Conservation (phyloP, 2,329 filamentous ascomycete species). For the Penicillium sp. region DNA sequence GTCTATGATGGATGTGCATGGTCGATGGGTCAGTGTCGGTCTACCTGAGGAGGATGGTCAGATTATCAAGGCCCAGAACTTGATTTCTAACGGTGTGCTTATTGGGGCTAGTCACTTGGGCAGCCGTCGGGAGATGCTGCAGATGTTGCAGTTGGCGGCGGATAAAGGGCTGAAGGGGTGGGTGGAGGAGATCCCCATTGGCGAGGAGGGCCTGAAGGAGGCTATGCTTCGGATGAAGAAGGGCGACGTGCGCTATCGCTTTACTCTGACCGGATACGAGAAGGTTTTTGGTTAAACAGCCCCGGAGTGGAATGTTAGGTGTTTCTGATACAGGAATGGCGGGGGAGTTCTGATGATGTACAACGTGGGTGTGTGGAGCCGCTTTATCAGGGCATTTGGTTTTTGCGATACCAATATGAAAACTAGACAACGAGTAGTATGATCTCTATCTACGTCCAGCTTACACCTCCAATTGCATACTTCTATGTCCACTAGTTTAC, state of each 20-base stretch:
- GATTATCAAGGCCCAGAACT: constrained; percentile 68
- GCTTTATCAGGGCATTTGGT: background rate
- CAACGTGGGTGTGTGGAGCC: background rate
- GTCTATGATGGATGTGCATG: constrained; percentile 75
- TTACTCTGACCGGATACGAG: constrained; percentile 59
- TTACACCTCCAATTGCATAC: background rate
- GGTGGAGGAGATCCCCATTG: constrained; percentile 70
- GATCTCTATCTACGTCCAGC: background rate
- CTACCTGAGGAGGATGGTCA: constrained; percentile 75
- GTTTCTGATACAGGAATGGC: background rate
- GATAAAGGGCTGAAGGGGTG: constrained; percentile 68
- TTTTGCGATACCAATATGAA: background rate
- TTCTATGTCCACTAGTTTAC: background rate
- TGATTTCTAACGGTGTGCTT: constrained; percentile 69
- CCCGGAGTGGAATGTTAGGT: background rate
- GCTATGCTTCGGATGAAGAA: constrained; percentile 67
- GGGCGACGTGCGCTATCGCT: constrained; percentile 70
- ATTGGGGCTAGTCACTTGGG: constrained; percentile 71
- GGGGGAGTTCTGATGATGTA: background rate
- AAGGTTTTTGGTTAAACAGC: constrained; percentile 30
- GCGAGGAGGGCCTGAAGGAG: constrained; percentile 66
- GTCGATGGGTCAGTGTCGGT: constrained; percentile 75
- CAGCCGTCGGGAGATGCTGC: constrained; percentile 65
- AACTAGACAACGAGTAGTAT: background rate
- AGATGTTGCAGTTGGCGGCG: constrained; percentile 69